Evolutionary conservation across 352 stramenopile genomes (phyloP), one percentile per base, ranked within the genome.

Genomic region (Phytophthora pseudosyringae): DNA sequence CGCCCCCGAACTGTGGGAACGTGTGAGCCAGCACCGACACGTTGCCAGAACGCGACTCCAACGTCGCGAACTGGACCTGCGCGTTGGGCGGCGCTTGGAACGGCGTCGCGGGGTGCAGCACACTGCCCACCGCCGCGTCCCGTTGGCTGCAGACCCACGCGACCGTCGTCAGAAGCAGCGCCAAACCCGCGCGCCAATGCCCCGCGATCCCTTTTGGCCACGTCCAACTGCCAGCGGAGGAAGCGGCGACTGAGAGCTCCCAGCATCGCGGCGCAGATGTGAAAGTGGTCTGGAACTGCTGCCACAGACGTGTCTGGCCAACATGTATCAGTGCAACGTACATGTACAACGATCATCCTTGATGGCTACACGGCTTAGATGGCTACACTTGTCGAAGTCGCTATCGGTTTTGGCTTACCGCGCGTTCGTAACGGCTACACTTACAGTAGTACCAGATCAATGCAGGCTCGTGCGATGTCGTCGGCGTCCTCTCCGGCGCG

Each of bases 1-100:
- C 31, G n/a, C 60, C 55, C 2, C 62, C 54, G n/a, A 64, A 46
- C 13, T 69, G 61, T 3, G 61, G 54, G 35, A 69, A 69, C 5
- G n/a, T 31, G 3, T 69, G 46, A n/a, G 31, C 26, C 3, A 39
- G 31, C 13, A 55, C 40, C 11, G 0, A 15, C 3, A 59, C 51
- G 5, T 21, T 36, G 6, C 3, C 25, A 13, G 38, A 28, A 5
- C 9, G 18, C n/a, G 26, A 26, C 25, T 33, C 3, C 1, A 28
- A n/a, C 16, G 25, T 47, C 10, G 40, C 29, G 35, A 61, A 67
- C 49, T 21, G 48, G 25, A 56, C 15, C 11, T 67, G 32, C 11
- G 18, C 8, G 29, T 55, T 61, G 6, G 59, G 39, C 3, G 25
- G 21, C 2, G 25, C 18, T 28, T 47, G 39, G 5, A 29, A 31